phyloP scores from a whole-genome alignment of 352 stramenopile species.

The Pythium myriotylum region DNA sequence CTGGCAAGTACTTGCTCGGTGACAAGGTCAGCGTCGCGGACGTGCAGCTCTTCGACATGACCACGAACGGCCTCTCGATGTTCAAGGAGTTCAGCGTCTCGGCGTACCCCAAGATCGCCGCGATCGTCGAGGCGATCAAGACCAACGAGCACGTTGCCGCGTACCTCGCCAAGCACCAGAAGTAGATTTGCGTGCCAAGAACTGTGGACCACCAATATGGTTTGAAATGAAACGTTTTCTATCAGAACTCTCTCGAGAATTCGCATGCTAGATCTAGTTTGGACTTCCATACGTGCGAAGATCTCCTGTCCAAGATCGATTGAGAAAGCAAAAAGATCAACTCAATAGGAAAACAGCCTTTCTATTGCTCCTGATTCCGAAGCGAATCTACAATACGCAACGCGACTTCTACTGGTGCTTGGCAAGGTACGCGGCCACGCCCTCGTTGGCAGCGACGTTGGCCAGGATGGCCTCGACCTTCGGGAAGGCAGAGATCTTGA shows the following conservation, averaged over 20 bases:
- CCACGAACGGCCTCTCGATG: conserved; percentile 37
- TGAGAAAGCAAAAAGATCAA: no score
- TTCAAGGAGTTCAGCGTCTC: conserved; percentile 30
- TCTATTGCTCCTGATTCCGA: no score
- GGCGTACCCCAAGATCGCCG: conserved; percentile 31
- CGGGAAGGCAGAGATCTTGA: conserved; percentile 26
- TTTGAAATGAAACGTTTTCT: no score
- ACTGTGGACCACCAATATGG: conserved; percentile 7
- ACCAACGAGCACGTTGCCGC: conserved; percentile 27
- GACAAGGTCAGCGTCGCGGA: conserved; percentile 46
- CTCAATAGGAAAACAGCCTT: no score
- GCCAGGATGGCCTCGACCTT: conserved; percentile 29
- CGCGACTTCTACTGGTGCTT: conserved; percentile 34
- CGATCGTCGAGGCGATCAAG: conserved; percentile 23
- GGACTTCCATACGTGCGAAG: no score
- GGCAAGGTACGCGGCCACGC: conserved; percentile 35
- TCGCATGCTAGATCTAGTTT: no score
- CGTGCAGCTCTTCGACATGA: conserved; percentile 44
- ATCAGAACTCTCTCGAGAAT: no score
- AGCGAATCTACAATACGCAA: no score
- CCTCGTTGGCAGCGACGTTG: conserved; percentile 21
- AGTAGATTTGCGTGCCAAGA: conserved; percentile 34
- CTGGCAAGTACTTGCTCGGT: conserved; percentile 54
- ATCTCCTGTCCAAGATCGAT: no score
- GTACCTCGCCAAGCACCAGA: conserved; percentile 34